phyloP scores from a whole-genome alignment of 352 stramenopile species.

The Albugo candida region DNA sequence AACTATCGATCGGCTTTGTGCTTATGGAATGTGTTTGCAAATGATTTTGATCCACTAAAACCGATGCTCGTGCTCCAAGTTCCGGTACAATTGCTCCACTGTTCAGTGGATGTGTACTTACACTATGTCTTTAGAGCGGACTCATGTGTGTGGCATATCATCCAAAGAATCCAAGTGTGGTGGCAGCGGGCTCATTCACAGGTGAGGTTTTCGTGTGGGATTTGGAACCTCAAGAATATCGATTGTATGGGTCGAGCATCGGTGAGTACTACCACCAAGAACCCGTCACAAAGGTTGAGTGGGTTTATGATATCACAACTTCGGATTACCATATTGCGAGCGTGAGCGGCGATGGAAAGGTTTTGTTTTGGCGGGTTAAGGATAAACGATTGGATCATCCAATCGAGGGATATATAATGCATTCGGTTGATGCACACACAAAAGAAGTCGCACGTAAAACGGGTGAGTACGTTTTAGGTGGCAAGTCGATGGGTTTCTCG shows the following conservation, averaged over 20 bases:
- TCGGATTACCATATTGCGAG: slow-evolving; percentile 62
- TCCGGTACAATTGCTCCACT: slow-evolving; percentile 14
- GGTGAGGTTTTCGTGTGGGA: slow-evolving; percentile 76
- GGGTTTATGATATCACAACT: slow-evolving; percentile 54
- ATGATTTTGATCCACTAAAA: slow-evolving; percentile 41
- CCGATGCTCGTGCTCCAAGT: slow-evolving; percentile 57
- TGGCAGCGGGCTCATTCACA: slow-evolving; percentile 74
- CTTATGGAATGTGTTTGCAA: slow-evolving; percentile 72
- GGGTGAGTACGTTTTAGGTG: slow-evolving; percentile 20
- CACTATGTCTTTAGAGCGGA: slow-evolving; percentile 22
- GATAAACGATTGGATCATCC: slow-evolving; percentile 63
- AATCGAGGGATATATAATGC: slow-evolving; percentile 72
- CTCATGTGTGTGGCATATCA: slow-evolving; percentile 79
- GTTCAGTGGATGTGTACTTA: neutral
- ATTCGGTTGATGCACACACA: slow-evolving; percentile 11
- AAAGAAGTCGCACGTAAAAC: neutral
- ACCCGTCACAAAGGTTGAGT: slow-evolving; percentile 63
- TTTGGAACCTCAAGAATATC: slow-evolving; percentile 36
- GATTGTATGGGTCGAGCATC: slow-evolving; percentile 53
- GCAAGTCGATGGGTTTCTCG: slow-evolving; percentile 40
- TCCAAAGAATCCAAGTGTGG: slow-evolving; percentile 54
- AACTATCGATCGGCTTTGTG: slow-evolving; percentile 72
- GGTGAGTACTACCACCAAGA: slow-evolving; percentile 81
- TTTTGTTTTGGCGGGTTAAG: slow-evolving; percentile 73
- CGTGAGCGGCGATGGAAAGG: slow-evolving; percentile 67